These are phyloP conservation scores for Paramecium tetraurelia DNA, from an alignment of 73 alveolate species.

Conservation along the genomic window DNA sequence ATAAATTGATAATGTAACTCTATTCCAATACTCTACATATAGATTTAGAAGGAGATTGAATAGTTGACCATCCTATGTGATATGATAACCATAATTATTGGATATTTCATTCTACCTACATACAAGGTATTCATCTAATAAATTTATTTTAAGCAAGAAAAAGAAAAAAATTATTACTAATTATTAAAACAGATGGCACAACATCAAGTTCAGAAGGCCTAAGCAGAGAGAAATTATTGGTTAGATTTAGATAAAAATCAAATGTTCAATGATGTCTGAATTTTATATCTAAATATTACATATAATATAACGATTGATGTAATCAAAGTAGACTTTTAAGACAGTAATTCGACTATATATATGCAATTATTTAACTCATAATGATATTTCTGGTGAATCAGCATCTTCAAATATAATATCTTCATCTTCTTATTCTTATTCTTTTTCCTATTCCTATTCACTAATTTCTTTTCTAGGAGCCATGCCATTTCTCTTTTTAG, in stretches of 20 bases:
- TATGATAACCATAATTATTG: slow-evolving; percentile 49
- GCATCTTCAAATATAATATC: background rate
- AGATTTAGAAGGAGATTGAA: slow-evolving; percentile 38
- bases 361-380: background rate
- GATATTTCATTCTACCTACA: slow-evolving; percentile 32
- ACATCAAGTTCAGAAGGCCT: background rate
- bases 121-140: background rate
- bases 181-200: background rate
- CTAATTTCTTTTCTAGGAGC: background rate
- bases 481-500: background rate
- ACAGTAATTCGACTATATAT: background rate
- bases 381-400: background rate
- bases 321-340: background rate
- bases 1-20: slow-evolving; percentile 6
- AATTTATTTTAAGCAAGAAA: background rate
- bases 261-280: background rate
- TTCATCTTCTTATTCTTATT: background rate
- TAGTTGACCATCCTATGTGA: slow-evolving; percentile 27
- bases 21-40: background rate
- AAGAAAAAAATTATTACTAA: background rate
- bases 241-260: background rate
- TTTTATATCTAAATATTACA: background rate
- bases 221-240: slow-evolving; percentile 14
- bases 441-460: background rate
- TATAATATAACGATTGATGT: background rate